A percentile compares a stretch with the other conserved stretches of the same genome.
phyloP scores from a whole-genome alignment of 768 basidiomycete genomes.

The Naganishia vaughanmartiniae region DNA sequence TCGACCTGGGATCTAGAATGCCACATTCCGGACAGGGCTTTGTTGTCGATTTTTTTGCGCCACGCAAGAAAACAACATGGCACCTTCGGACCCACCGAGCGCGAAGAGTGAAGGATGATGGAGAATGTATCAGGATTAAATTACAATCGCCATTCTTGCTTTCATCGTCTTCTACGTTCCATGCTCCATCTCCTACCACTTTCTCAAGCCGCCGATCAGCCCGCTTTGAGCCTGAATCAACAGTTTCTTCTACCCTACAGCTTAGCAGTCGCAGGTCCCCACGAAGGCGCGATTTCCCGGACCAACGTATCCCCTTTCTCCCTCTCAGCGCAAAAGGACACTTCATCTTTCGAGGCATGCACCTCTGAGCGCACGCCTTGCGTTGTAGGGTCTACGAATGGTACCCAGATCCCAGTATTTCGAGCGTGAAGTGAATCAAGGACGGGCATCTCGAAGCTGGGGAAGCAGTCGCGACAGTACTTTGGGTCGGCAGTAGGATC shows the following conservation, averaged over 20 bases:
- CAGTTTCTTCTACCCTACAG: background rate
- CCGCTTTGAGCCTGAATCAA: no score
- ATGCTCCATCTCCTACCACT: no score
- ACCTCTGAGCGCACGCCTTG: background rate
- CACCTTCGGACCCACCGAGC: no score
- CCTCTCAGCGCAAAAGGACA: slow-evolving; percentile 2
- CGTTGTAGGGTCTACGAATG: background rate
- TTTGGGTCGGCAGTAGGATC: slow-evolving; percentile 2
- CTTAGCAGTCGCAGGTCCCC: background rate
- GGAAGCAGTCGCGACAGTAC: slow-evolving; percentile 24
- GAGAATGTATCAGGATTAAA: no score
- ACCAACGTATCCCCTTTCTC: background rate
- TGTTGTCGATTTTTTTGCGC: no score
- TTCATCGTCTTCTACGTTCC: no score
- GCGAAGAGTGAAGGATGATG: no score
- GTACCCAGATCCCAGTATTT: slow-evolving; percentile 5
- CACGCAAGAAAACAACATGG: no score
- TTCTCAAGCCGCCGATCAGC: no score
- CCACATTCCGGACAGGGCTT: no score
- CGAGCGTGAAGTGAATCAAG: slow-evolving; percentile 24
- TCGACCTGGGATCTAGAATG: no score
- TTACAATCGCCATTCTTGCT: no score
- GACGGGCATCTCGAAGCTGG: slow-evolving; percentile 25
- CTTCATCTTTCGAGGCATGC: background rate
- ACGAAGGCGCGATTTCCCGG: background rate